Evolutionary conservation across 129 eudicot genomes (phyloP).

Genomic region (Chrysanthemum lavandulifolium): DNA sequence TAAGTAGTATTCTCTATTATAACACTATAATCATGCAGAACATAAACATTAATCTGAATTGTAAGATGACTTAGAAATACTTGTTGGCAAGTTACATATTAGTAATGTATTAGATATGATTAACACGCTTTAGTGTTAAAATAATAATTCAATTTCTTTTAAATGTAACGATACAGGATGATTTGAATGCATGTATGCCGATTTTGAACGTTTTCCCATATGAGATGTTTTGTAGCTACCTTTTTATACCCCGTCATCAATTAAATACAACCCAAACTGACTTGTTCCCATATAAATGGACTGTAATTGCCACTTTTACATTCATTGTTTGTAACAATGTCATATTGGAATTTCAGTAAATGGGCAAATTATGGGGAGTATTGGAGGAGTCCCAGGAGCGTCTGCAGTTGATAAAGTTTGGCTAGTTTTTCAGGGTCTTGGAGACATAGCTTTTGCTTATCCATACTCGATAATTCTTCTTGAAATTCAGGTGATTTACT

Average conservation of each 20-base stretch:
- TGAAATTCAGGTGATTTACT: slow-evolving; percentile 57
- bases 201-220: not conserved
- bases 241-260: not conserved
- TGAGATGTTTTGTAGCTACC: not conserved
- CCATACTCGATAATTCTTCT: slow-evolving; percentile 57
- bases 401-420: slow-evolving; percentile 42
- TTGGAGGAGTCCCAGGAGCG: slow-evolving; percentile 45
- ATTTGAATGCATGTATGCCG: not conserved
- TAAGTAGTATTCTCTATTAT: not conserved
- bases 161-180: not conserved
- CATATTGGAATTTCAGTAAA: slow-evolving; percentile 40
- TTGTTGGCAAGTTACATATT: slow-evolving; percentile 5
- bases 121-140: not conserved
- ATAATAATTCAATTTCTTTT: not conserved
- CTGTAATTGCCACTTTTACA: not conserved
- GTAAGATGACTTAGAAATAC: not conserved
- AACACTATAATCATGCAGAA: not conserved
- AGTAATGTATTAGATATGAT: not conserved
- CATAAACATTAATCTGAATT: not conserved
- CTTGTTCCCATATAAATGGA: not conserved
- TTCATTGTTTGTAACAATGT: slow-evolving; percentile 11
- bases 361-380: slow-evolving; percentile 55
- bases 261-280: not conserved
- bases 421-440: slow-evolving; percentile 66
- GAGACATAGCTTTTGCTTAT: slow-evolving; percentile 82